Evolutionary conservation across 1,284 basidiomycete genomes (phyloP), one percentile per base, ranked within the genome.

Genomic region (Leccinum pallidistipes): DNA sequence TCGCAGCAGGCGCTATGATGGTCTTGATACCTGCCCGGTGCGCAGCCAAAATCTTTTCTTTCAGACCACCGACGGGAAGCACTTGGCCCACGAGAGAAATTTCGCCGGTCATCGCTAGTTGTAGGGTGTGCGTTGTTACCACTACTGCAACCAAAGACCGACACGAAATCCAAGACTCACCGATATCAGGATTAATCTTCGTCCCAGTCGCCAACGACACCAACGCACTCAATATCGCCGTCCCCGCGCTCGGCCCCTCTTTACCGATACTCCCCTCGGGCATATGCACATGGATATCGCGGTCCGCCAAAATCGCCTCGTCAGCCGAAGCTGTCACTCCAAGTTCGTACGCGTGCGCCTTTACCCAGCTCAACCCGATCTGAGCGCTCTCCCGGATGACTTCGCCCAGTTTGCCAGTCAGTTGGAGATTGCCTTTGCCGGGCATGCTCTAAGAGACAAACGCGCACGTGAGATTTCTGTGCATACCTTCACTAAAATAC

Each of bases 361-460:
- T 97, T 61, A 97, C 90, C 92, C 94, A 98, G 68, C 90, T 92
- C 55, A 98, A 79, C 2, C 91, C 94, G 65, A 98, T 97, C 75
- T 97, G 93, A 0, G 97, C 95, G 62, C 91, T 94, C 78, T 98
- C 97, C 60, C 95, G 86, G 74, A 98, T 98, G 63, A 98, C 97
- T 71, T 99, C 97, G 56, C 97, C 97, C 2, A 99, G 88, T 80
- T 98, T 98, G 56, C 97, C 97, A 0, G 97, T 98, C 6, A 98
- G 80, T 70, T 96, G 94, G 3, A 98, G 80, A 8, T 81, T 82
- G 11, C 95, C 95, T 74, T 95, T 95, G 7, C 94, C 95, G 31
- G 94, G 94, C 93, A 95, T 96, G 58, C 86, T 88, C 92, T 95
- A 68, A 12, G 58, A 7, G 27, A 14, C 27, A 9, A 51, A 51